Base-by-base conservation (phyloP, 768 basidiomycete species). In the Mycena vulgaris region DNA sequence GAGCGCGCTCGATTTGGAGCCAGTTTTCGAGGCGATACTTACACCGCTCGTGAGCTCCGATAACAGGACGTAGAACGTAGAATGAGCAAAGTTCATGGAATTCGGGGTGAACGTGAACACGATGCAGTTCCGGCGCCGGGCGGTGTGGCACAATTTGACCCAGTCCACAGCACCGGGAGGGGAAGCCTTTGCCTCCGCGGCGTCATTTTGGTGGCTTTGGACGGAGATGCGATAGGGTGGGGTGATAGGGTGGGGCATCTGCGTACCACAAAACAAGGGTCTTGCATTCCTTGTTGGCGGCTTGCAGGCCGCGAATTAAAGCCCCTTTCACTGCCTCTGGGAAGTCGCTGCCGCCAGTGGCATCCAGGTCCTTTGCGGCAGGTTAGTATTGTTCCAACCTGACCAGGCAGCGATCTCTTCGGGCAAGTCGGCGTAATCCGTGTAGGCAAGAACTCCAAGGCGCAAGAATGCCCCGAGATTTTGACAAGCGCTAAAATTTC, bases 301-400 rank as follows among this genome's bases (percentile, higher is more conserved):
- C 71, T 60, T 78, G 70, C 63, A 79, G 39, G n/a, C 64, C 74
- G 21, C 71, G 73, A 56, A 77, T 75, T 37, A 79, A 63, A 7
- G 76, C 78, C 6, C 75, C 77, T 47, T 79, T 79, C 31, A 76
- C 77, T n/a, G 78, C 78, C 52, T 79, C 78, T 3, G 78, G 78
- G 25, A 59, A 76, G 69, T 79, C 77, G n/a, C 75, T 75, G 35
- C 78, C 78, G 25, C 78, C 77, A 1, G 68, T 49, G 6, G 74
- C 66, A 5, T 25, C 7, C 5, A 79, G 61, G 5, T 57, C 62
- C 25, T 47, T 51, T 68, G 69, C 2, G 58, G 23, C 8, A 79
- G 69, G 40, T 72, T 65, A 6, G 73, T 55, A 8, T 62, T 17
- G 49, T 78, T 70, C 76, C 77, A 79, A 1, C 76, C 78, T 9